Conservation (phyloP, 2,329 filamentous ascomycete genomes). For the Fusarium veterinarium region DNA sequence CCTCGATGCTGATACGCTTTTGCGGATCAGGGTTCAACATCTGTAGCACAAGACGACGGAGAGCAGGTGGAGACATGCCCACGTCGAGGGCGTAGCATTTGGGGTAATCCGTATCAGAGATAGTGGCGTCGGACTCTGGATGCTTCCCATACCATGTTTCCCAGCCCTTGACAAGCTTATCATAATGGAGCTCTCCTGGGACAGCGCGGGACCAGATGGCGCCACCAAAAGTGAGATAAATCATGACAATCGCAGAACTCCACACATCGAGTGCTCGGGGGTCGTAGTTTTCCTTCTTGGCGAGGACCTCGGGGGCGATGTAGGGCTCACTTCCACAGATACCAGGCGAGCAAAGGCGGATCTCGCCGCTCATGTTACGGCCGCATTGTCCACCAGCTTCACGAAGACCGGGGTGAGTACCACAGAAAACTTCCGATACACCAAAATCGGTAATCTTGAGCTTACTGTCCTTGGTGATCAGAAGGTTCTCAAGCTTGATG, state of each 20-base stretch:
- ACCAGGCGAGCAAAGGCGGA: conserved; percentile 79
- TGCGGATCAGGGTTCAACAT: conserved; percentile 86
- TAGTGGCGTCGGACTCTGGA: conserved; percentile 49
- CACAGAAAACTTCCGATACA: conserved; percentile 86
- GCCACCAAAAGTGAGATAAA: conserved; percentile 78
- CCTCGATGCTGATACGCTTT: conserved; percentile 75
- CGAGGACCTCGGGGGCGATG: conserved; percentile 86
- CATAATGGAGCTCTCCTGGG: conserved; percentile 67
- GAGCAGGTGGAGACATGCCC: conserved; percentile 71
- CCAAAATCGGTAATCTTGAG: conserved; percentile 95
- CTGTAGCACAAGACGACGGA: conserved; percentile 77
- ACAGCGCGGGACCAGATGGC: conserved; percentile 80
- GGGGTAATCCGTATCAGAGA: conserved; percentile 72
- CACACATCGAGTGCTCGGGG: conserved; percentile 86
- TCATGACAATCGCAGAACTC: conserved; percentile 85
- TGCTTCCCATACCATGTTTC: conserved; percentile 72
- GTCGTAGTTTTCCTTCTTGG: conserved; percentile 74
- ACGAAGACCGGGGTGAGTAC: conserved; percentile 81
- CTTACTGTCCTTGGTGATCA: conserved; percentile 82
- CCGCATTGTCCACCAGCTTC: conserved; percentile 80
- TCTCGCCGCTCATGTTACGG: conserved; percentile 74
- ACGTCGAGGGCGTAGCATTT: conserved; percentile 73
- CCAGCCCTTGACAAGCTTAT: conserved; percentile 74
- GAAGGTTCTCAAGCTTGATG: conserved; percentile 88
- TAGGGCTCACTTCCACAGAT: conserved; percentile 89